These are phyloP conservation scores for Apiospora saccharicola DNA, from an alignment of 2,329 filamentous ascomycete species.

Conservation along the genomic window DNA sequence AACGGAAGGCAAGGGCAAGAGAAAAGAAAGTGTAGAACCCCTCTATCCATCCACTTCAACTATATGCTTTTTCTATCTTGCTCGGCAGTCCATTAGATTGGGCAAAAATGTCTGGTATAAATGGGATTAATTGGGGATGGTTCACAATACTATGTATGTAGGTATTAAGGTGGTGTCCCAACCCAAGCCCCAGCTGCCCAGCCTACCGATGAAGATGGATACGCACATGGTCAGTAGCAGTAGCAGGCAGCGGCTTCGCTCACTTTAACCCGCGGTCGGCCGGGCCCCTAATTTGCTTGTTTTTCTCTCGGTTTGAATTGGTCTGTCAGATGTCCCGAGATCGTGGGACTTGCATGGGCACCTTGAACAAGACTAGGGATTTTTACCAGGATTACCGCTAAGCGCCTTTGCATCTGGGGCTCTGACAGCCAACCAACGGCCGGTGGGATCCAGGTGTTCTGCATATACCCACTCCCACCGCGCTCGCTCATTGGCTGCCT, in stretches of 20 bases:
- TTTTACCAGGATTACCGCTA: slow-evolving; percentile 21
- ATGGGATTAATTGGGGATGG: background rate
- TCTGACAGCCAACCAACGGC: slow-evolving; percentile 25
- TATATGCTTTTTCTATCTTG: background rate
- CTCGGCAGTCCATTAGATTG: slow-evolving; percentile 4
- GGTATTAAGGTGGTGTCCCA: background rate
- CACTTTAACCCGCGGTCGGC: background rate
- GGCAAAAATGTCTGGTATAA: background rate
- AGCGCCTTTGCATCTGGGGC: slow-evolving; percentile 26
- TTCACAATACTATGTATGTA: slow-evolving; percentile 1
- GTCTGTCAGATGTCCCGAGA: slow-evolving; percentile 31
- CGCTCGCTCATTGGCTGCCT: slow-evolving; percentile 29
- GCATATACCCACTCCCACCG: slow-evolving; percentile 34
- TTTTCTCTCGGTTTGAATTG: background rate
- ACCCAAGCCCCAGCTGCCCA: background rate
- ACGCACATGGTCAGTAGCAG: slow-evolving; percentile 1
- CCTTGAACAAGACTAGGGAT: slow-evolving; percentile 30
- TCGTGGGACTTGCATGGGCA: slow-evolving; percentile 37
- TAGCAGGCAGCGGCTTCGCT: background rate
- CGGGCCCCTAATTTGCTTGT: slow-evolving; percentile 18
- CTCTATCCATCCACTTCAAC: background rate
- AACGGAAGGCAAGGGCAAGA: background rate
- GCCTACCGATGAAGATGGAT: slow-evolving; percentile 11
- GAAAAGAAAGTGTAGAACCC: background rate
- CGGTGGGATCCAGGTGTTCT: slow-evolving; percentile 7